Base-by-base conservation (phyloP, 306 rosid genomes). In the Psophocarpus tetragonolobus region DNA sequence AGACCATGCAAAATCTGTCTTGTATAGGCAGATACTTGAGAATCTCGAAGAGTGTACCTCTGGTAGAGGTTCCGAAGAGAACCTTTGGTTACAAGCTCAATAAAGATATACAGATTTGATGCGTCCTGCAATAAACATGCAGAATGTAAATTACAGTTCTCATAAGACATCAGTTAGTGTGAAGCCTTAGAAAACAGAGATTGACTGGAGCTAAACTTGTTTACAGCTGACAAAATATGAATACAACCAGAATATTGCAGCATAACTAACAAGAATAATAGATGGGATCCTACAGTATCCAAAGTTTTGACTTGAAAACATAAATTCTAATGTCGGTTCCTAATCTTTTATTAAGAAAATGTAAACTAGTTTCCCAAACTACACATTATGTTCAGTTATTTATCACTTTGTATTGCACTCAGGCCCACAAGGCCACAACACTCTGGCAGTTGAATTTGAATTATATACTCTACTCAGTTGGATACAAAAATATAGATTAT, bases 61-160 rank as follows among this genome's bases (percentile, higher is more conserved):
- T 79, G 86, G 82, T 90, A 90, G 67, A 92, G 87, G 51, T 45
- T 80, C 78, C 73, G 77, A 39, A 92, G 91, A 83, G 97, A 92
- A 50, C 97, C 97, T 76, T 87, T 84, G 4, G 96, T 84, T 76
- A 92, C 96, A 54, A 92, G 77, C 88, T 92, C 97, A n/a, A 92
- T 90, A 84, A 90, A 92, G 78, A 92, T 92, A 81, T 89, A 92
- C 27, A 92, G 85, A 20, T 89, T 89, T 71, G 97, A 92, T 45
- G 77, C 90, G 84, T 87, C 90, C 96, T 92, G 89, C 71, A 86
- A 81, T 56, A 38, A 73, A 62, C 29, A 48, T 45, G 65, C 50
- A 81, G 35, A 71, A 21, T 64, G 50, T 75, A 30, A 23, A 51
- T 35, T 68, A 69, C 64, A 68, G 32, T 47, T 60, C 14, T 7